Conservation (phyloP, 805 yeast genomes). For the Wickerhamomyces bovis region DNA sequence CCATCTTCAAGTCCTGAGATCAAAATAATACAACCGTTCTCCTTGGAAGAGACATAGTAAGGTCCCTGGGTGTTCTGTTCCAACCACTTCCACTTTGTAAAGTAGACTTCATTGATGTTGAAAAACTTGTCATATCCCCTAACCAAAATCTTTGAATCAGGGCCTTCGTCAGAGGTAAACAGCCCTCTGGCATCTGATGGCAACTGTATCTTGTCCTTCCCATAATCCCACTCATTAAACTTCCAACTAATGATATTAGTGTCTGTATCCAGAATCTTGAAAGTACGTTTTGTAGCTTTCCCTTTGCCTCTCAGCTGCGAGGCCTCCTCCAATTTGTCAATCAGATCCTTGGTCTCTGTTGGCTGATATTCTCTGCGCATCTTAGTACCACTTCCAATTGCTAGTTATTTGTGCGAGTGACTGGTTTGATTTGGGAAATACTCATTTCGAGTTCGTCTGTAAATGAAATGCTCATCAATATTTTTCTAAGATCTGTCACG, state of each 20-base stretch:
- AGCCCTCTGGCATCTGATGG: conserved; percentile 84
- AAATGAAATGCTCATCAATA: too few relatives aligned
- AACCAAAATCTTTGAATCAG: conserved; percentile 44
- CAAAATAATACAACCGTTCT: conserved; percentile 90
- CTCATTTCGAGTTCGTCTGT: too few relatives aligned
- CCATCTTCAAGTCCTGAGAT: conserved; percentile 75
- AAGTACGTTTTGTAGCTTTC: conserved; percentile 24
- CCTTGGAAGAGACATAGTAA: conserved; percentile 73
- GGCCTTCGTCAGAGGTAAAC: conserved; percentile 42
- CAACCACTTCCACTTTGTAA: conserved; percentile 46
- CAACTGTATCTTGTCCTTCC: conserved; percentile 42
- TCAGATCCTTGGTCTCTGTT: conserved; percentile 4
- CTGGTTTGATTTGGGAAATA: too few relatives aligned
- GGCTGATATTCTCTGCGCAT: conserved; percentile 12
- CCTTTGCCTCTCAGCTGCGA: conserved; percentile 23
- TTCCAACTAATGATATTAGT: conserved; percentile 54
- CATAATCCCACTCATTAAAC: conserved; percentile 87
- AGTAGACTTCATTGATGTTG: conserved; percentile 60
- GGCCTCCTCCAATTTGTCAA: conserved; percentile 12
- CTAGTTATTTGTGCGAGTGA: background rate
- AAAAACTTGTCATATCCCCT: conserved; percentile 96
- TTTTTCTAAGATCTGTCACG: too few relatives aligned
- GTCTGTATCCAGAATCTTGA: conserved; percentile 23
- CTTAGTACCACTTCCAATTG: background rate
- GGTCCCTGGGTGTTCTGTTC: conserved; percentile 60